These are phyloP conservation scores for Dactylellina haptotyla DNA, from an alignment of 2,329 filamentous ascomycete species.

Conservation along the genomic window DNA sequence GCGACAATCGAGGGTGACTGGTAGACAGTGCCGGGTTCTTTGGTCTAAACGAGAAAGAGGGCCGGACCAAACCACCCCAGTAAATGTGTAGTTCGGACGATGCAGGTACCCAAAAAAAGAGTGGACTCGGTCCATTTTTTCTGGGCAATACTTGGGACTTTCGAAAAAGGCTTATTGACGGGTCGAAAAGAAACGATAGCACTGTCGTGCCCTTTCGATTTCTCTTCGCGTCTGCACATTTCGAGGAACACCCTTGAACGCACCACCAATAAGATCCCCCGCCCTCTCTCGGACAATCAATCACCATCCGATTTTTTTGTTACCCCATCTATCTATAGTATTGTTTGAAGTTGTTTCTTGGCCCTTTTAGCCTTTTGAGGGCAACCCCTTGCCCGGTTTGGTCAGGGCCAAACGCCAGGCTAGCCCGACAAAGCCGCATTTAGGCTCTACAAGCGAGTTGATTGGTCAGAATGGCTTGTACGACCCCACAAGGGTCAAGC, in stretches of 20 bases:
- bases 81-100: not conserved
- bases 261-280: conserved; percentile 14
- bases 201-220: too few species aligned
- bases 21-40: conserved; percentile 1
- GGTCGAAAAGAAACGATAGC: too few species aligned
- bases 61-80: not conserved
- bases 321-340: conserved; percentile 34
- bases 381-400: conserved; percentile 23
- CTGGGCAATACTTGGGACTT: too few species aligned
- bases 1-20: conserved; percentile 45
- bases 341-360: conserved; percentile 34
- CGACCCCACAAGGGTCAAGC: conserved; percentile 36
- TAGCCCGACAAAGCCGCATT: conserved; percentile 16
- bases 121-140: too few species aligned
- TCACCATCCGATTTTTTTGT: conserved; percentile 11
- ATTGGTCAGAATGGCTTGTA: conserved; percentile 40
- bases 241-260: not conserved
- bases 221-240: too few species aligned
- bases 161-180: too few species aligned
- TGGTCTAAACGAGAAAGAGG: conserved; percentile 9
- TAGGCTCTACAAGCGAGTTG: conserved; percentile 15
- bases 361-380: not conserved
- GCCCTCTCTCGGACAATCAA: not conserved
- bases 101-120: not conserved
- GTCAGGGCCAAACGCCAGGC: conserved; percentile 14